Percentiles rank a stretch among this genome's conserved stretches.
Evolutionary conservation across 2,329 filamentous ascomycete species (phyloP).

Genomic region (Cordyceps militaris): DNA sequence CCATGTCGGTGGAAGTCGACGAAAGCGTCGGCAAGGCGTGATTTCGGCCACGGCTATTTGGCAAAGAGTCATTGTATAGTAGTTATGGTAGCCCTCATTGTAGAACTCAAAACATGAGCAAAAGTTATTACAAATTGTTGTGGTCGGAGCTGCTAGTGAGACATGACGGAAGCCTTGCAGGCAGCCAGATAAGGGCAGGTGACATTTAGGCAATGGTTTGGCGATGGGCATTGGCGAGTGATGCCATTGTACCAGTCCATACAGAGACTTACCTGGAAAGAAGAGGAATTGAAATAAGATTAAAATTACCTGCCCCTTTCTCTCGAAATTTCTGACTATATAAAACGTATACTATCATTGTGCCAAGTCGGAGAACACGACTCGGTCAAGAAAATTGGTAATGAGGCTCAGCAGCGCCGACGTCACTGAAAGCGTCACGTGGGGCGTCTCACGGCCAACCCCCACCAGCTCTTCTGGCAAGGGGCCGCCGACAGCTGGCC

Average conservation of each 20-base stretch:
- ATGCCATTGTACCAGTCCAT: no score
- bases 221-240: no score
- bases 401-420: constrained; percentile 11
- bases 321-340: no score
- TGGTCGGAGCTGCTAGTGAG: neutral
- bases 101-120: constrained; percentile 24
- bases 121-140: constrained; percentile 5
- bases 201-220: neutral
- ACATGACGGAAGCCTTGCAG: neutral
- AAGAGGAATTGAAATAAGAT: no score
- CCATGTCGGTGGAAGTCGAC: constrained; percentile 10
- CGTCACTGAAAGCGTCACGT: constrained; percentile 23
- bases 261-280: no score
- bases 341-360: no score
- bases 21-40: constrained; percentile 4
- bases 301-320: no score
- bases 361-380: neutral
- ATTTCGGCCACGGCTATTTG: constrained; percentile 1
- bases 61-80: constrained; percentile 24
- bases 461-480: constrained; percentile 19
- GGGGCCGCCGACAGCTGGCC: neutral
- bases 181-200: neutral
- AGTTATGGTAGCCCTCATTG: constrained; percentile 23
- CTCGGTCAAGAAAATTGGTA: neutral
- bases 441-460: constrained; percentile 26